Base-by-base conservation (phyloP, 2,329 filamentous ascomycete species). In the Cladosporium sp. region DNA sequence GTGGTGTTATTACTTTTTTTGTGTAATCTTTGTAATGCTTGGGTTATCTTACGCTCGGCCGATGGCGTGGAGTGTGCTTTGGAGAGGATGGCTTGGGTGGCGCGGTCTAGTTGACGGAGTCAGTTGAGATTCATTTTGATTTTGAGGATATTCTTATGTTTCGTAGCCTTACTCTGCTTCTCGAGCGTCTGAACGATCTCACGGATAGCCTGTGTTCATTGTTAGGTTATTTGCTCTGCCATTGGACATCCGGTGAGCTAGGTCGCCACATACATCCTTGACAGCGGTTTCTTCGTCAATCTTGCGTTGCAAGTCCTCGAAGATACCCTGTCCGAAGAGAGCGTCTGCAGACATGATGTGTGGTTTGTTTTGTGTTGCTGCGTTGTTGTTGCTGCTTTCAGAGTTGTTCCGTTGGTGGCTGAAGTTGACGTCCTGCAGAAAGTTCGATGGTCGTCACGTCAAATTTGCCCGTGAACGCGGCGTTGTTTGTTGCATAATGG, bases 1-100 rank as follows among this genome's bases (percentile, higher is more conserved):
- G 73, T n/a, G 36, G n/a, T 46, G 16, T 57, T 39, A 39, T 51
- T 51, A 39, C 0, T 34, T 36, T 36, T 26, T 30, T 25, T n/a
- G 11, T 36, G 13, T 14, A 5, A 10, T 5, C 26, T 23, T 28
- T 4, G 23, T 39, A 13, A 36, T 21, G 30, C 21, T 11, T 30
- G n/a, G 36, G 16, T 28, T 1, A 23, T 80, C 86, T 74, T 76
- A 90, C 88, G 77, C 56, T 88, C 81, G 65, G 82, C 77, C 26
- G 88, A 86, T 14, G 92, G 89, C 5, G 93, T 97, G 2, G 93
- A 95, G 79, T 99, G 95, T 58, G 95, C 92, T 75, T 92, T 86
- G 43, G 94, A 95, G 59, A 98, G 86, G 63, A 93, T 86, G 53
- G 93, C 92, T 74, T 94, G 91, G 25, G 90, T 89, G 67, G 88